Conservation (phyloP, 2,329 filamentous ascomycete species). For the Aspergillus melleus region DNA sequence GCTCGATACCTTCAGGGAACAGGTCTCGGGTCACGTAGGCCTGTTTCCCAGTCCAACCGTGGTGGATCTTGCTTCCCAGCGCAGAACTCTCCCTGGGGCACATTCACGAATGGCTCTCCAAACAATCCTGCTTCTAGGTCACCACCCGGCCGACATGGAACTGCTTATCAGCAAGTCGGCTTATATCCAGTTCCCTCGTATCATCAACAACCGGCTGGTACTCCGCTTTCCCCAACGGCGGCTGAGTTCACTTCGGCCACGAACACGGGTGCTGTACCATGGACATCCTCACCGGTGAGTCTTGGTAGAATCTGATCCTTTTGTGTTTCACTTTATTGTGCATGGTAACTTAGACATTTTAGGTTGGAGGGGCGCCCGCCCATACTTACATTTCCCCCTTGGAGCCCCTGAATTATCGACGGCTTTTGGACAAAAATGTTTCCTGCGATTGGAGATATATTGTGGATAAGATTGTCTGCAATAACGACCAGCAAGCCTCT, state of each 20-base stretch:
- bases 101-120: constrained; percentile 28
- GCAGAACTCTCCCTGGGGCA: constrained; percentile 35
- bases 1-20: constrained; percentile 27
- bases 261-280: constrained; percentile 24
- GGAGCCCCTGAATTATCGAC: constrained; percentile 94
- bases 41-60: constrained; percentile 33
- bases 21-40: constrained; percentile 27
- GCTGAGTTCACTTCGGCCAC: constrained; percentile 66
- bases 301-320: constrained; percentile 21
- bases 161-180: constrained; percentile 36
- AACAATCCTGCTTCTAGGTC: constrained; percentile 28
- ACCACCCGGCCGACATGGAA: constrained; percentile 29
- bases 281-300: constrained; percentile 55
- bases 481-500: constrained; percentile 97
- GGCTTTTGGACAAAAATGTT: constrained; percentile 89
- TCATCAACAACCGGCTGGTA: constrained; percentile 60
- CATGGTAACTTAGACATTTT: constrained; percentile 21
- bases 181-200: constrained; percentile 44
- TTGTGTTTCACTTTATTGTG: neutral
- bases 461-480: constrained; percentile 98
- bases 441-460: constrained; percentile 99
- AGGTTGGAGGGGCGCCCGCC: constrained; percentile 51
- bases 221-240: constrained; percentile 70
- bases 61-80: constrained; percentile 34
- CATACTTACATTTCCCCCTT: constrained; percentile 82